Percentiles rank a stretch among this genome's conserved stretches.
These are phyloP conservation scores for Lodderomyces orthopsilosis DNA, from an alignment of 1,139 yeast species.

Conservation along the genomic window DNA sequence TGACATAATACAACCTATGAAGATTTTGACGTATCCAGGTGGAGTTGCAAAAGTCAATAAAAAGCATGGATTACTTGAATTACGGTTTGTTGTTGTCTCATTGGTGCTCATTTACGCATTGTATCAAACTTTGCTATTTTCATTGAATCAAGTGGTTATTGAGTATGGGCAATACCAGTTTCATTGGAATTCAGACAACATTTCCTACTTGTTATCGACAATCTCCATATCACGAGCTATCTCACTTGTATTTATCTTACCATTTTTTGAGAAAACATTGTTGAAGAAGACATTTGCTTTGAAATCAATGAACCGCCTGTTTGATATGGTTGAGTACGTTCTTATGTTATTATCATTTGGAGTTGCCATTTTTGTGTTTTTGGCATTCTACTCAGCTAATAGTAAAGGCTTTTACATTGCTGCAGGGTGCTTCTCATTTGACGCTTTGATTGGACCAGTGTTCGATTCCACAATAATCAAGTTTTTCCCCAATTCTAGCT, in stretches of 20 bases:
- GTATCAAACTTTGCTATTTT: conserved; percentile 30
- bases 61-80: conserved; percentile 13
- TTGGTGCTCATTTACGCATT: conserved; percentile 40
- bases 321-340: conserved; percentile 57
- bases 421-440: conserved; percentile 39
- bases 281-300: conserved; percentile 29
- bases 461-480: conserved; percentile 34
- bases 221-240: conserved; percentile 44
- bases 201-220: conserved; percentile 58
- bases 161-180: conserved; percentile 59
- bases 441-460: conserved; percentile 37
- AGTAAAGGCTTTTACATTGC: conserved; percentile 19
- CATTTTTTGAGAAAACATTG: conserved; percentile 29
- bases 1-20: conserved; percentile 41
- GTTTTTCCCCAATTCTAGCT: conserved; percentile 35
- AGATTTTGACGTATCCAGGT: conserved; percentile 11
- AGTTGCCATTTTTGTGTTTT: conserved; percentile 4
- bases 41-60: conserved; percentile 1
- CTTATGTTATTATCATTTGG: conserved; percentile 17
- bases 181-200: conserved; percentile 55
- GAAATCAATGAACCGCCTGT: conserved; percentile 33
- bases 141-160: conserved; percentile 39
- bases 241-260: conserved; percentile 30
- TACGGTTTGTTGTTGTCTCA: conserved; percentile 36
- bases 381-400: conserved; percentile 15